Evolutionary conservation across 164 flowering plant genomes (phyloP).

Genomic region (Sedum album): DNA sequence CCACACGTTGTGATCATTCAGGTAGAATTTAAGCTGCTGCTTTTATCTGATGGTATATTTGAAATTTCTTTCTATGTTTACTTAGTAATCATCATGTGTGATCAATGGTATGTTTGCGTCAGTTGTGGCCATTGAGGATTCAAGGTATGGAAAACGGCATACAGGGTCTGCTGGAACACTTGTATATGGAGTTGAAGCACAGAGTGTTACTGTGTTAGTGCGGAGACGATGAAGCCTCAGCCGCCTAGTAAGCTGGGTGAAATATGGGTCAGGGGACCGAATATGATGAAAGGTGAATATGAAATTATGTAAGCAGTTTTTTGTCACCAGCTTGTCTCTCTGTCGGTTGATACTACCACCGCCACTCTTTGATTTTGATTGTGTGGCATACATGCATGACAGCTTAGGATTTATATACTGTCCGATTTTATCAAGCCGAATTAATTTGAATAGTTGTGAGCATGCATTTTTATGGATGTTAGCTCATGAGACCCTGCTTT

Average conservation of each 20-base stretch:
- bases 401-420: too few relatives aligned
- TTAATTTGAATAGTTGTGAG: too few relatives aligned
- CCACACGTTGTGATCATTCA: conserved; percentile 46
- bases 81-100: not conserved
- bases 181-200: conserved; percentile 62
- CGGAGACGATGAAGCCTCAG: conserved; percentile 59
- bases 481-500: too few relatives aligned
- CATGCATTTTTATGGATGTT: too few relatives aligned
- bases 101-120: conserved; percentile 1
- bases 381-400: too few relatives aligned
- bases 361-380: too few relatives aligned
- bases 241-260: conserved; percentile 54
- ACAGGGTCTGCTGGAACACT: conserved; percentile 75
- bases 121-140: conserved; percentile 45
- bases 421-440: too few relatives aligned
- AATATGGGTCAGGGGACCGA: conserved; percentile 40
- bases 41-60: not conserved
- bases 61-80: too few relatives aligned
- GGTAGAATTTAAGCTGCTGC: conserved; percentile 26
- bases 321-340: too few relatives aligned
- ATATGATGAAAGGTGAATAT: too few relatives aligned
- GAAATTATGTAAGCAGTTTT: too few relatives aligned
- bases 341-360: too few relatives aligned
- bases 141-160: conserved; percentile 34
- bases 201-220: conserved; percentile 54